Conservation (phyloP, 352 stramenopile species). For the Globisporangium carolinianum region DNA sequence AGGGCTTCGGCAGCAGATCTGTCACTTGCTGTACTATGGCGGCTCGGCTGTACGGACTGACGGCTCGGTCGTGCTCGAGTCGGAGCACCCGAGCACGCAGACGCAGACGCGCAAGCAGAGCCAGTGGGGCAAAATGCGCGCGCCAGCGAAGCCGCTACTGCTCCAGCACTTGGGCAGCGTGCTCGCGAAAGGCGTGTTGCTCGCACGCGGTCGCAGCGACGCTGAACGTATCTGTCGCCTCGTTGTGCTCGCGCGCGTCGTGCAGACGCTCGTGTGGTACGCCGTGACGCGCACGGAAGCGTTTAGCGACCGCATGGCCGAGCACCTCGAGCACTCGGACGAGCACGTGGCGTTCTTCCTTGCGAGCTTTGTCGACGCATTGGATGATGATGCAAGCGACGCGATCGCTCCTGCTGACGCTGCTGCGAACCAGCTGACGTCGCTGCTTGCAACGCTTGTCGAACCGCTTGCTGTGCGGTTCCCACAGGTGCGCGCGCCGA, state of each 20-base stretch:
- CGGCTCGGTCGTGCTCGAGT: constrained; percentile 63
- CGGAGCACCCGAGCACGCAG: constrained; percentile 73
- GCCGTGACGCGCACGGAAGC: constrained; percentile 47
- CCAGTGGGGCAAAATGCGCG: constrained; percentile 76
- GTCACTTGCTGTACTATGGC: constrained; percentile 63
- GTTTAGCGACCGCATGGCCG: constrained; percentile 54
- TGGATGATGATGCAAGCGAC: constrained; percentile 13
- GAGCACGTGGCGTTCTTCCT: constrained; percentile 52
- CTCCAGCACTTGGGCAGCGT: constrained; percentile 69
- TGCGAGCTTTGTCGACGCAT: constrained; percentile 28
- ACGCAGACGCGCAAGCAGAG: constrained; percentile 85
- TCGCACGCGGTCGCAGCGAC: constrained; percentile 47
- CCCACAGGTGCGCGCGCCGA: constrained; percentile 13
- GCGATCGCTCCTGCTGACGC: constrained; percentile 1
- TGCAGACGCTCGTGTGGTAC: constrained; percentile 79
- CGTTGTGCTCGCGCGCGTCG: constrained; percentile 56
- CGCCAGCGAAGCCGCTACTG: constrained; percentile 68
- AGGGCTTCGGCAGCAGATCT: constrained; percentile 34
- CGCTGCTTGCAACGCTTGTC: constrained; percentile 21
- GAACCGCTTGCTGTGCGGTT: constrained; percentile 26
- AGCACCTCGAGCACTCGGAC: constrained; percentile 43
- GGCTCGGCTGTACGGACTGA: constrained; percentile 63
- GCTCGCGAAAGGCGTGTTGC: constrained; percentile 60
- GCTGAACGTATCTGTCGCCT: constrained; percentile 55
- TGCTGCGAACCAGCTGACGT: constrained; percentile 21